Conservation (phyloP, 192 early-diverging fungal species). For the Pilobolus umbonatus region DNA sequence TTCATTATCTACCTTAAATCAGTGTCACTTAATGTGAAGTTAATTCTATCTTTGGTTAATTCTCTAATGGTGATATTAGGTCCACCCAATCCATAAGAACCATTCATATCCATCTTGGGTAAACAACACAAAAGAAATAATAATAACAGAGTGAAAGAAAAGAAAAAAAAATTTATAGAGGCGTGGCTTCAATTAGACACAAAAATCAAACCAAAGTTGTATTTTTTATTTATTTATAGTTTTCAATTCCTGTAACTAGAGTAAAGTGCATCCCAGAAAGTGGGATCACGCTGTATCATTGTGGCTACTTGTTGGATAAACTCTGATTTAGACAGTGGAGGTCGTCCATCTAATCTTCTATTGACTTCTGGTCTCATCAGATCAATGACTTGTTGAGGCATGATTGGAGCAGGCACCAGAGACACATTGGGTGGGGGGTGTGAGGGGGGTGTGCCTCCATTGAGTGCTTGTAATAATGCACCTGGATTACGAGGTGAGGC, state of each 20-base stretch:
- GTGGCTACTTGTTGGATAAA: constrained; percentile 45
- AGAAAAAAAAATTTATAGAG: too few relatives aligned
- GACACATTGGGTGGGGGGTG: neutral
- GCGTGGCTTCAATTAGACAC: too few relatives aligned
- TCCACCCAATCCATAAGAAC: constrained; percentile 31
- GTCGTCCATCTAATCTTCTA: constrained; percentile 7
- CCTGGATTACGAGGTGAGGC: constrained; percentile 18
- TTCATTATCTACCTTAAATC: constrained; percentile 60
- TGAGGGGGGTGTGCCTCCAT: constrained; percentile 3
- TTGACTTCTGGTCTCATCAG: constrained; percentile 1
- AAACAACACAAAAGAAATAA: neutral
- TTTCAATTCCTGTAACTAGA: too few relatives aligned
- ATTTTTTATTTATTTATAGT: neutral
- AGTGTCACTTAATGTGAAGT: constrained; percentile 82
- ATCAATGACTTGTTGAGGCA: constrained; percentile 12
- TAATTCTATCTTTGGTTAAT: constrained; percentile 53
- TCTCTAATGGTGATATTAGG: constrained; percentile 59
- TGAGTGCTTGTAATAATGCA: constrained; percentile 15
- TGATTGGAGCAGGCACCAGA: too few relatives aligned
- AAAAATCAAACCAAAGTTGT: neutral
- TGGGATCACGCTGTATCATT: constrained; percentile 41
- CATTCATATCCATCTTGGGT: constrained; percentile 11
- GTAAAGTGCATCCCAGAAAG: constrained; percentile 46
- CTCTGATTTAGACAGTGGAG: constrained; percentile 41
- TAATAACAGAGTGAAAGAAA: too few relatives aligned